Evolutionary conservation across 176 grass and related monocot species (phyloP).

Genomic region (Oryza glumipatula): DNA sequence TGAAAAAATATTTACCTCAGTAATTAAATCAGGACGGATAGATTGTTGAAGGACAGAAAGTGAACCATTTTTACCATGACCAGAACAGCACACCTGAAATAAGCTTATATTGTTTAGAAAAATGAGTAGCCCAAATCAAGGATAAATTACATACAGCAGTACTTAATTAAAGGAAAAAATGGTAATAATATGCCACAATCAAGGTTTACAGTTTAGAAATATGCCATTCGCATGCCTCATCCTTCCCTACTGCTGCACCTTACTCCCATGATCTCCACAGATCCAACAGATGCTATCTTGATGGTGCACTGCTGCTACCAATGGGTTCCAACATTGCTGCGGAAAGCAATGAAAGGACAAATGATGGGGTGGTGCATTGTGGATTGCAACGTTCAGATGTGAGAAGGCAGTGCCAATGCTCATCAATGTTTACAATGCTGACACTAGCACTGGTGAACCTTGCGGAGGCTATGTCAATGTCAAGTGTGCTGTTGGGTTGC

Average conservation of each 20-base stretch:
- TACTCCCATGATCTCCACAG: no score
- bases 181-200: neutral
- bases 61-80: constrained; percentile 96
- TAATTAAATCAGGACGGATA: constrained; percentile 93
- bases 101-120: constrained; percentile 39
- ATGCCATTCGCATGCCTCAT: neutral
- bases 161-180: neutral
- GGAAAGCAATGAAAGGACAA: no score
- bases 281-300: neutral
- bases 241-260: neutral
- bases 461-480: neutral
- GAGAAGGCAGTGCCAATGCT: no score
- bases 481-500: neutral
- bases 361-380: no score
- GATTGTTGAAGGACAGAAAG: constrained; percentile 94
- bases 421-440: no score
- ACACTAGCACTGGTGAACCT: neutral
- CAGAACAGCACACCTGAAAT: constrained; percentile 94
- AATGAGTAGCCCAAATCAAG: constrained; percentile 32
- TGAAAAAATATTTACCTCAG: constrained; percentile 57
- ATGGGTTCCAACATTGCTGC: no score
- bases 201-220: neutral
- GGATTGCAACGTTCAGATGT: no score
- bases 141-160: neutral
- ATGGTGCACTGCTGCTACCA: neutral